Evolutionary conservation across 2,329 filamentous ascomycete species (phyloP).

Genomic region (Colletotrichum tofieldiae): DNA sequence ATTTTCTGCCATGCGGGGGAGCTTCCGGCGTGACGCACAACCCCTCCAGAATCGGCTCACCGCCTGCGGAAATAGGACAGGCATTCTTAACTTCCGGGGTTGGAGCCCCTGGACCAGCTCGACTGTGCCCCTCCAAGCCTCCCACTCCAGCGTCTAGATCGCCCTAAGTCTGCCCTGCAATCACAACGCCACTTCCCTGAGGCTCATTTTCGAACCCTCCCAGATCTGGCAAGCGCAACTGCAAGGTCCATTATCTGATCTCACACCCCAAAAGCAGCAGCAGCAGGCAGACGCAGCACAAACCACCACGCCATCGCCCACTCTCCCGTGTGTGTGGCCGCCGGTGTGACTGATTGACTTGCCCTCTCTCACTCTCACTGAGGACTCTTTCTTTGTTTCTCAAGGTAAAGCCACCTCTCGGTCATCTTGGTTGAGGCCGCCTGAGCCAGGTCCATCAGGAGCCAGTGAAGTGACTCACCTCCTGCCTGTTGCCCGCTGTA

Average conservation of each 20-base stretch:
- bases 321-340: background rate
- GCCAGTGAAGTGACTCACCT: constrained; percentile 37
- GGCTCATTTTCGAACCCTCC: constrained; percentile 23
- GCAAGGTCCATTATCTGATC: constrained; percentile 10
- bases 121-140: constrained; percentile 31
- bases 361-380: background rate
- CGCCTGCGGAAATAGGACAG: constrained; percentile 10
- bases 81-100: background rate
- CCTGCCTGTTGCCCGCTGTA: constrained; percentile 17
- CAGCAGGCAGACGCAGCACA: constrained; percentile 19
- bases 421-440: constrained; percentile 25
- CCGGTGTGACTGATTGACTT: constrained; percentile 25
- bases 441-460: constrained; percentile 12
- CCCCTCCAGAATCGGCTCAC: constrained; percentile 20
- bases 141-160: background rate
- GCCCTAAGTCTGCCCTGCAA: background rate
- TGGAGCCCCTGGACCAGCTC: background rate
- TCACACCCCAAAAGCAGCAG: constrained; percentile 7
- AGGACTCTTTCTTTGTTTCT: constrained; percentile 15
- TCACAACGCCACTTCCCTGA: constrained; percentile 17
- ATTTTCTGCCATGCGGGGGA: constrained; percentile 42
- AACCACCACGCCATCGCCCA: background rate
- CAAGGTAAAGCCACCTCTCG: constrained; percentile 9
- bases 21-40: constrained; percentile 41
- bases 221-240: constrained; percentile 12